These are phyloP conservation scores for Miscanthus lutarioriparius DNA, from an alignment of 176 grass and related monocot species.

Conservation along the genomic window DNA sequence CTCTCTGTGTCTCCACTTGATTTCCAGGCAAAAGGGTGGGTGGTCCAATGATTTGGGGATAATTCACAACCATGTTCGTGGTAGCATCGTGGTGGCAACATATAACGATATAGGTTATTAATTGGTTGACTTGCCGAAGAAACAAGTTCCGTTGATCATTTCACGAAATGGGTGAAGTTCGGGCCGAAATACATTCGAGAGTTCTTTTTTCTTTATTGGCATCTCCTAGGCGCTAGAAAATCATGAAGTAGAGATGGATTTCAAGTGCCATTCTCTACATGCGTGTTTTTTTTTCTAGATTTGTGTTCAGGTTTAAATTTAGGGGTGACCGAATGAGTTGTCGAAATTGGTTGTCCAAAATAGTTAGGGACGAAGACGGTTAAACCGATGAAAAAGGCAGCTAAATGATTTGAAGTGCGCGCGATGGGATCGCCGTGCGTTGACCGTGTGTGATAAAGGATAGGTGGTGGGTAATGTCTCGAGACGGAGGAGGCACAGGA, in stretches of 20 bases:
- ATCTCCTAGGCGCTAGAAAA: neutral
- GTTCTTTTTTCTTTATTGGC: neutral
- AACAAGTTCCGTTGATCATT: neutral
- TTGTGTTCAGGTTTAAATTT: no score
- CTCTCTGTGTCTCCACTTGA: neutral
- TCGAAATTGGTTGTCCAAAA: no score
- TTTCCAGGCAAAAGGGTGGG: neutral
- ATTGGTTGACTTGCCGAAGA: neutral
- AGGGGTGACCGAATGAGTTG: no score
- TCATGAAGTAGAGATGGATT: neutral
- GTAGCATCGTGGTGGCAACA: neutral
- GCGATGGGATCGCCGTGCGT: rapidly evolving
- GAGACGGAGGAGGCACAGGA: no score
- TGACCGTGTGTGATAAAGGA: no score
- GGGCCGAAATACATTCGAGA: neutral
- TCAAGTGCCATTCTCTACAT: neutral
- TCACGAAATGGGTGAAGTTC: neutral
- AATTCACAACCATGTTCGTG: neutral
- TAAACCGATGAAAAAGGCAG: no score
- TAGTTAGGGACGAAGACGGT: no score
- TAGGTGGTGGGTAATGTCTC: no score
- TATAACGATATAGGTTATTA: neutral
- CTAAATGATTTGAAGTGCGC: no score
- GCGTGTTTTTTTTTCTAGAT: neutral
- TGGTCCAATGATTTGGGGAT: neutral